phyloP scores from a whole-genome alignment of 768 basidiomycete genomes.

The Boletus rubropictus region DNA sequence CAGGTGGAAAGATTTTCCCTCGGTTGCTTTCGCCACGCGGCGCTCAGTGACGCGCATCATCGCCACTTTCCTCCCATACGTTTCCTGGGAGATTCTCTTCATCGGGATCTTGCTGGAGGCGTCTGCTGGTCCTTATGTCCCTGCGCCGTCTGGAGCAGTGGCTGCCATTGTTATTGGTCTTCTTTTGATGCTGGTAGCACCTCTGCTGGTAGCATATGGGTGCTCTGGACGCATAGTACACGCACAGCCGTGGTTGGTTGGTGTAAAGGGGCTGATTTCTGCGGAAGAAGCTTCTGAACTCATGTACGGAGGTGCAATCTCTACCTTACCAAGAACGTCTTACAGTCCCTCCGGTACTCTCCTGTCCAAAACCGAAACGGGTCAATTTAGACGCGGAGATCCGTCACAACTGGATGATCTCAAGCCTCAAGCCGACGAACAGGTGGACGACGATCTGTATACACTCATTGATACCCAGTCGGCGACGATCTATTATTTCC shows the following conservation, averaged over 20 bases:
- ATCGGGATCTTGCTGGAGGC: not conserved
- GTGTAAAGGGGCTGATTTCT: conserved; percentile 24
- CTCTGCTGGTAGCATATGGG: conserved; percentile 11
- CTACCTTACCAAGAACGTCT: conserved; percentile 3
- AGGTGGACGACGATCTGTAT: conserved; percentile 12
- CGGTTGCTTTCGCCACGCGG: conserved; percentile 10
- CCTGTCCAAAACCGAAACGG: conserved; percentile 4
- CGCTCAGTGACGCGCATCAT: conserved; percentile 13
- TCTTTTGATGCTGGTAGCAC: conserved; percentile 13
- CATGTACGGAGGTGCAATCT: conserved; percentile 13
- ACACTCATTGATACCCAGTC: conserved; percentile 23
- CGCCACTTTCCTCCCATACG: not conserved
- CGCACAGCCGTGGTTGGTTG: conserved; percentile 20
- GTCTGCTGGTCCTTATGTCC: no score
- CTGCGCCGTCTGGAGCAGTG: no score
- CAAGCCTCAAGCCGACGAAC: not conserved
- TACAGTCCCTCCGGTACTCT: conserved; percentile 20
- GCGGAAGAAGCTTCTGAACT: conserved; percentile 14
- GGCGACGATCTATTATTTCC: conserved; percentile 22
- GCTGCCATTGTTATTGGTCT: not conserved
- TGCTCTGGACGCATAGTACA: conserved; percentile 12
- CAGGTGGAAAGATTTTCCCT: conserved; percentile 23
- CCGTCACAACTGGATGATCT: conserved; percentile 3
- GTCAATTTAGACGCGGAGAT: conserved; percentile 17
- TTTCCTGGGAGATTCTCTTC: conserved; percentile 5